A percentile compares a stretch with the other conserved stretches of the same genome.
These are phyloP conservation scores for Sphagnum contortum DNA, from an alignment of 225 moss, liverwort and hornwort genomes.

Conservation along the genomic window DNA sequence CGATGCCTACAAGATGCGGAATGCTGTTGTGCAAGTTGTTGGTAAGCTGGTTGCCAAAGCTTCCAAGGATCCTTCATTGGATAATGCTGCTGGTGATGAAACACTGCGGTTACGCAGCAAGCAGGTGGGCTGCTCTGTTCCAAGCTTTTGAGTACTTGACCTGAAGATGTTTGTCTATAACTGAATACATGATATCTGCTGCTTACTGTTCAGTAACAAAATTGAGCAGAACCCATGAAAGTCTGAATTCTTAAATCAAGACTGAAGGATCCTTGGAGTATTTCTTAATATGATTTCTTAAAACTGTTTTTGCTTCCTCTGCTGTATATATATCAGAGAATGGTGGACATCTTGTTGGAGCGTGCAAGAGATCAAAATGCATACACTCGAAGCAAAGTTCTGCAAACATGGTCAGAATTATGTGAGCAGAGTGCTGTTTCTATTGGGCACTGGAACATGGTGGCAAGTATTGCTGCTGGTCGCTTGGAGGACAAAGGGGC, in stretches of 20 bases:
- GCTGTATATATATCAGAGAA: slow-evolving; percentile 24
- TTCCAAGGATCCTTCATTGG: slow-evolving; percentile 46
- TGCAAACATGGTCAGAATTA: slow-evolving; percentile 91
- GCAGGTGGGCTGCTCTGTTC: slow-evolving; percentile 30
- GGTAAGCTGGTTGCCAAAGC: slow-evolving; percentile 72
- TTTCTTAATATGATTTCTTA: no score
- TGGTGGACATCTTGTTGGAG: slow-evolving; percentile 79
- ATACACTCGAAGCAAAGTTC: slow-evolving; percentile 85
- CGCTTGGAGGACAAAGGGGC: slow-evolving; percentile 85
- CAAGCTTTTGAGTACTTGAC: not conserved
- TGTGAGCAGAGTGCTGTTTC: slow-evolving; percentile 88
- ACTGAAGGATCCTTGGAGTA: no score
- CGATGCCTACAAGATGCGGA: slow-evolving; percentile 86
- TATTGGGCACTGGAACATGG: slow-evolving; percentile 96
- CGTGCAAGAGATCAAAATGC: slow-evolving; percentile 77
- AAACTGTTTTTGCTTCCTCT: no score
- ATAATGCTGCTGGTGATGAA: slow-evolving; percentile 48
- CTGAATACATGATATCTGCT: no score
- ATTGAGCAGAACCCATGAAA: no score
- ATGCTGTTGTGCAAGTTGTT: slow-evolving; percentile 74
- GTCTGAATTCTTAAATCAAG: no score
- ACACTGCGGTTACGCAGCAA: slow-evolving; percentile 67
- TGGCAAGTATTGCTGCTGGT: slow-evolving; percentile 77
- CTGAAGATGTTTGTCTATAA: no score
- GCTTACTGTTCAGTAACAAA: no score